Evolutionary conservation across 106 monocot species (phyloP), one percentile per base, ranked within the genome.

Genomic region (Agapanthus africanus): DNA sequence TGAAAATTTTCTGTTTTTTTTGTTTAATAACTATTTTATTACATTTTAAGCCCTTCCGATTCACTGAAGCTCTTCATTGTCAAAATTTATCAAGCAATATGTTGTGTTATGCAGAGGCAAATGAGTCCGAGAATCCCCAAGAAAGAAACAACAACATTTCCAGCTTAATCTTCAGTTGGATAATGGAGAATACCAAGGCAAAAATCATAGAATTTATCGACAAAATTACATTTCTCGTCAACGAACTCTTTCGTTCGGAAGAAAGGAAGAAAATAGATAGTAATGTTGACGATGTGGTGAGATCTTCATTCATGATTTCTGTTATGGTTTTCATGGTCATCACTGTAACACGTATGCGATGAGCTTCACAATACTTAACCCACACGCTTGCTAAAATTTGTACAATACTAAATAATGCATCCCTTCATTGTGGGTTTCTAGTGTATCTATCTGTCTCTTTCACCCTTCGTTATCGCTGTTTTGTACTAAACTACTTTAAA

Each of bases 261-360:
- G 69, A 68, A 37, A 54, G 63, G 40, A n/a, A 74, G 70, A 32
- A 78, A 1, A 19, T 6, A 0, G 63, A 68, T 28, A 63, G 68
- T 40, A 18, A 26, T n/a, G 68, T 79, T 36, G 72, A 79, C n/a
- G 54, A 61, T 30, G 65, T 74, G 11, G 44, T 90, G 38, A 78
- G 80, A 32, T 74, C 83, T 8, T 79, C 86, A 0, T 77, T 91
- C 31, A 78, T 76, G 81, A 77, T 88, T 8, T 63, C 81, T 7
- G 66, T 88, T 34, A 39, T 88, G 38, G 78, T 79, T 16, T 73
- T 84, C 23, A 72, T 88, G 21, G 49, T 84, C 14, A 75, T 88
- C 13, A 61, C 19, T 35, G 33, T 35, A 61, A 61, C 13, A 35
- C 60, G 60, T 19, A 61, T 61, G 19, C 0, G 14, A 13, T 59